Base-by-base conservation (phyloP, 2,329 filamentous ascomycete genomes). In the Alternaria rosae region DNA sequence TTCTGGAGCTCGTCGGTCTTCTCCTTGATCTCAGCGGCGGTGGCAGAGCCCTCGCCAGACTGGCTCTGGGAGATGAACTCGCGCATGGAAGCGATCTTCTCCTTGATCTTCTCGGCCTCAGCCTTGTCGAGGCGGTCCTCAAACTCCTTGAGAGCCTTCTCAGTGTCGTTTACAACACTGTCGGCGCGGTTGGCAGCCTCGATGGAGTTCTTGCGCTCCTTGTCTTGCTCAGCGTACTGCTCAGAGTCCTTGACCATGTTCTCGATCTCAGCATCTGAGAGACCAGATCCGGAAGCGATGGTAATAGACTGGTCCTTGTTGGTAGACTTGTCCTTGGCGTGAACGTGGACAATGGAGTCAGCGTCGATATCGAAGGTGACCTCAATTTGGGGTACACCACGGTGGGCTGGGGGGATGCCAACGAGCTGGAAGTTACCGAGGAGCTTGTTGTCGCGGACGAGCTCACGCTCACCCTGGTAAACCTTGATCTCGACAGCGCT, bases 261-360 rank as follows among this genome's bases (percentile, higher is more conserved):
- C 86, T 97, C 88, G 71, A 99, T 99, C 87, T 99, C 94, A 59
- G 87, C 82, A 66, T 99, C 94, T 50, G 93, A 97, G 61, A 98
- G 91, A 89, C 95, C 94, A 69, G 94, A 98, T 82, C 94, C 95
- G 62, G 94, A 97, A 59, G 94, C 94, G 81, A 99, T 97, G 80
- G 94, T 98, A 85, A 99, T 98, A 66, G 94, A 97, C 87, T 99
- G 94, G 81, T 98, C 94, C 90, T 97, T 98, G 90, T 93, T 92
- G 84, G 94, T 98, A 74, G 93, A 94, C 91, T 98, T 97, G 86
- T 98, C 94, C 88, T 97, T 97, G 82, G 94, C 94, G 82, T 95
- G 92, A 68, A 98, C 94, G 86, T 97, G 94, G 75, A 98, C 93
- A 75, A 98, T 97, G 17, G 93, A 97, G 83, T 98, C 93, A 77